Evolutionary conservation across 2,329 filamentous ascomycete species (phyloP).

Genomic region (Calycina herbarum): DNA sequence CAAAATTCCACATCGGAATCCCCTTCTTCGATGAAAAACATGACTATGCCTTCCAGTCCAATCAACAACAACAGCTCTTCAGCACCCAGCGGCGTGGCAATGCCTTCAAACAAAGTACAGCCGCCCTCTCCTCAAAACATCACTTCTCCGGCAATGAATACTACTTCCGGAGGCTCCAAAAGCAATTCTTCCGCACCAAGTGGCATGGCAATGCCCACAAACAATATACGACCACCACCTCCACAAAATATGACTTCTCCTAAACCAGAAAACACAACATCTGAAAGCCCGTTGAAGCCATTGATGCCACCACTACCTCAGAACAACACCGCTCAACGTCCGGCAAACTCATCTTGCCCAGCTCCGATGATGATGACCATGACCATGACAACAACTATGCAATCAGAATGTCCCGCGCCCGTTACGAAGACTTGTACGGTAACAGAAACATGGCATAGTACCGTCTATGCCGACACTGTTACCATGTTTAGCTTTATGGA

Average conservation of each 20-base stretch:
- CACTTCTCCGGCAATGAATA: not conserved
- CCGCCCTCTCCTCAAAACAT: constrained; percentile 1
- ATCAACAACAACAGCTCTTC: constrained; percentile 4
- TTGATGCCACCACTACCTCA: constrained; percentile 1
- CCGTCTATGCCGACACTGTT: constrained; percentile 25
- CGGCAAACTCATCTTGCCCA: constrained; percentile 5
- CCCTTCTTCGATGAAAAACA: not conserved
- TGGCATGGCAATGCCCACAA: not conserved
- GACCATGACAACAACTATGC: not conserved
- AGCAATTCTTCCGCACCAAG: constrained; percentile 3
- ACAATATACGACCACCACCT: constrained; percentile 1
- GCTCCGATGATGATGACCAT: constrained; percentile 8
- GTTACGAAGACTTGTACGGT: constrained; percentile 26
- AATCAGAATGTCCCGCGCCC: constrained; percentile 18
- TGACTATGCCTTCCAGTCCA: not conserved
- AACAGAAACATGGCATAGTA: constrained; percentile 32
- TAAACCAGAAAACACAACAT: constrained; percentile 11
- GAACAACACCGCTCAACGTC: not conserved
- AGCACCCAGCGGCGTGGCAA: not conserved
- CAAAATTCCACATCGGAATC: not conserved
- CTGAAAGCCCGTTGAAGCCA: constrained; percentile 6
- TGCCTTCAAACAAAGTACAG: not conserved
- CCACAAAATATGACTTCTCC: constrained; percentile 9
- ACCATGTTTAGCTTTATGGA: constrained; percentile 28
- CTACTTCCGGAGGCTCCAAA: not conserved